phyloP scores from a whole-genome alignment of 768 basidiomycete genomes.

The Russula emetica region DNA sequence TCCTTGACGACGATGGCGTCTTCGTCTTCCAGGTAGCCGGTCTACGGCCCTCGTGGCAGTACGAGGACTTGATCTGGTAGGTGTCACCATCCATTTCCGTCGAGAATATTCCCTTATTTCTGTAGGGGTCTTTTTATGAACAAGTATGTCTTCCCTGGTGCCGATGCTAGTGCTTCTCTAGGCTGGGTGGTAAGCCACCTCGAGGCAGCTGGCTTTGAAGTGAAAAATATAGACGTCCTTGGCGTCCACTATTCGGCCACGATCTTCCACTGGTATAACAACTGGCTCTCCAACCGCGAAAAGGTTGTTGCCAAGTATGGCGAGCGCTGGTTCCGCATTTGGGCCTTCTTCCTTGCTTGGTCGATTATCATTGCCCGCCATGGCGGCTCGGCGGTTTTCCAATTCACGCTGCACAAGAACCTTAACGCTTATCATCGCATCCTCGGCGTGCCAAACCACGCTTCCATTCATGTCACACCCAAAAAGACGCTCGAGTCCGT shows the following conservation, averaged over 20 bases:
- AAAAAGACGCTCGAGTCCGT: conserved; percentile 50
- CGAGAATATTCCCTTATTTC: background rate
- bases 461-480: conserved; percentile 69
- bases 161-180: conserved; percentile 92
- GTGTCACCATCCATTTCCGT: conserved; percentile 21
- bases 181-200: conserved; percentile 90
- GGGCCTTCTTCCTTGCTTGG: conserved; percentile 97
- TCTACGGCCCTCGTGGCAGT: conserved; percentile 94
- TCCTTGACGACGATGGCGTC: conserved; percentile 90
- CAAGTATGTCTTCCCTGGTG: conserved; percentile 98
- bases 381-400: conserved; percentile 91
- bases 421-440: conserved; percentile 92
- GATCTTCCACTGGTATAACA: conserved; percentile 89
- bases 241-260: conserved; percentile 97
- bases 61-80: conserved; percentile 93
- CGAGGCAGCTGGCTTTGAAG: conserved; percentile 90
- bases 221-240: conserved; percentile 93
- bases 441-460: conserved; percentile 76
- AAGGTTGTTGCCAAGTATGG: conserved; percentile 87
- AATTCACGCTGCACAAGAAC: conserved; percentile 98
- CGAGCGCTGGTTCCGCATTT: conserved; percentile 89
- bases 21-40: conserved; percentile 98
- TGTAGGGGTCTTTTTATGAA: conserved; percentile 92
- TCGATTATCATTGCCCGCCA: conserved; percentile 82
- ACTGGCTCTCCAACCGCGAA: conserved; percentile 94